Conservation (phyloP, 441 rosid species). For the Brassica balearica region DNA sequence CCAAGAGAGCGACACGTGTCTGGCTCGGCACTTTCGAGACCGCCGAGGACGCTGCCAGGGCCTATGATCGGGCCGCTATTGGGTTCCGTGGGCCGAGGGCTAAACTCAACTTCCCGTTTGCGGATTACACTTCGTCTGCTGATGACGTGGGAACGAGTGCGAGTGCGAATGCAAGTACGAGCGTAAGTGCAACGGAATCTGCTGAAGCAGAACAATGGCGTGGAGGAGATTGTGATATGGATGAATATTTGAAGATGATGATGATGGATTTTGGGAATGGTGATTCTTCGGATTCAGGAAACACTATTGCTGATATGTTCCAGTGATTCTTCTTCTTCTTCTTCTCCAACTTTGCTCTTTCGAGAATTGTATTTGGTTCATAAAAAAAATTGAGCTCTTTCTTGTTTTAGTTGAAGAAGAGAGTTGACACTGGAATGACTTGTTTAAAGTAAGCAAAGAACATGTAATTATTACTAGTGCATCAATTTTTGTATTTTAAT, state of each 20-base stretch:
- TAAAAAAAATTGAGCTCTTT: not conserved
- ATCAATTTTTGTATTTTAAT: no score
- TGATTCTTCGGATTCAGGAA: slow-evolving; percentile 47
- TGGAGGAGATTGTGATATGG: slow-evolving; percentile 40
- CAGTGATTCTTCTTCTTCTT: slow-evolving; percentile 15
- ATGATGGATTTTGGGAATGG: slow-evolving; percentile 48
- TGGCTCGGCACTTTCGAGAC: slow-evolving; percentile 94
- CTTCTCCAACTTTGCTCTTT: no score
- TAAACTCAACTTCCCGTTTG: slow-evolving; percentile 81
- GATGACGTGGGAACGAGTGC: slow-evolving; percentile 14
- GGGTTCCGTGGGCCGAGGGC: slow-evolving; percentile 94
- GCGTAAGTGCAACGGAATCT: slow-evolving; percentile 22
- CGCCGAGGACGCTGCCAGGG: slow-evolving; percentile 88
- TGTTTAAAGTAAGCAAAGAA: not conserved
- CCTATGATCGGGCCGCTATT: slow-evolving; percentile 84
- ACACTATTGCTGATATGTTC: slow-evolving; percentile 43
- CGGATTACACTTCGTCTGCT: slow-evolving; percentile 41
- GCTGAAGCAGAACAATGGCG: slow-evolving; percentile 22
- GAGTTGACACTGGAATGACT: not conserved
- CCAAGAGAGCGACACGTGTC: slow-evolving; percentile 66
- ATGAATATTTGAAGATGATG: slow-evolving; percentile 17
- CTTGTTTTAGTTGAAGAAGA: not conserved
- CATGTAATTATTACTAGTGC: not conserved
- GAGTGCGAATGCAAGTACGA: not conserved
- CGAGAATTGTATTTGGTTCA: no score